A percentile compares a stretch with the other conserved stretches of the same genome.
These are phyloP conservation scores for Lachancea dasiensis DNA, from an alignment of 805 yeast genomes.

Conservation along the genomic window DNA sequence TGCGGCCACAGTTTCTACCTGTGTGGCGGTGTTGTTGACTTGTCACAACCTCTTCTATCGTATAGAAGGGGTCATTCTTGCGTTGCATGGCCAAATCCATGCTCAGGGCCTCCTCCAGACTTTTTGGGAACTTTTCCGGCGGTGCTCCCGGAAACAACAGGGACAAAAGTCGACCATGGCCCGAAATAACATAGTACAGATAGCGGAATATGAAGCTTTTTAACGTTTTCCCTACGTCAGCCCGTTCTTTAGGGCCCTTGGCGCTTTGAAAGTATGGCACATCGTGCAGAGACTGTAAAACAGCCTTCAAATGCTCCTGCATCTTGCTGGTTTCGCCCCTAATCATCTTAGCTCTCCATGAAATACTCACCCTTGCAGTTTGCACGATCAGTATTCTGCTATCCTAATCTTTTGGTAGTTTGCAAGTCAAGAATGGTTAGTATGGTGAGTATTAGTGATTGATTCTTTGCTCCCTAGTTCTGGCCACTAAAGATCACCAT, in stretches of 20 bases:
- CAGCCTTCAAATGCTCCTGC: conserved; percentile 13
- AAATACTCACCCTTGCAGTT: background rate
- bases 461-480: too few species aligned
- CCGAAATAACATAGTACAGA: conserved; percentile 32
- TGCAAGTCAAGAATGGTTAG: too few species aligned
- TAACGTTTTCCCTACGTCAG: conserved; percentile 24
- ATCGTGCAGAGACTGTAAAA: conserved; percentile 20
- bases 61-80: conserved; percentile 15
- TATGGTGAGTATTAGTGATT: too few species aligned
- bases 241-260: conserved; percentile 27
- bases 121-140: conserved; percentile 16
- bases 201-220: conserved; percentile 23
- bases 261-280: conserved; percentile 16
- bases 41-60: conserved; percentile 13
- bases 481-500: too few species aligned
- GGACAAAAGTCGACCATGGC: conserved; percentile 35
- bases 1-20: conserved; percentile 65
- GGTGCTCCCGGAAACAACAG: conserved; percentile 27
- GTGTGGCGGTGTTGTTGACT: conserved; percentile 36
- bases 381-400: background rate
- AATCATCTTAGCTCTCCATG: conserved; percentile 6
- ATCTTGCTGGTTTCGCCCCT: conserved; percentile 5
- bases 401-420: too few species aligned
- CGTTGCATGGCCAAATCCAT: conserved; percentile 10
- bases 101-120: conserved; percentile 18